A percentile compares a stretch with the other conserved stretches of the same genome.
These are phyloP conservation scores for Talaromyces rugulosus DNA, from an alignment of 2,329 filamentous ascomycete genomes.

Conservation along the genomic window DNA sequence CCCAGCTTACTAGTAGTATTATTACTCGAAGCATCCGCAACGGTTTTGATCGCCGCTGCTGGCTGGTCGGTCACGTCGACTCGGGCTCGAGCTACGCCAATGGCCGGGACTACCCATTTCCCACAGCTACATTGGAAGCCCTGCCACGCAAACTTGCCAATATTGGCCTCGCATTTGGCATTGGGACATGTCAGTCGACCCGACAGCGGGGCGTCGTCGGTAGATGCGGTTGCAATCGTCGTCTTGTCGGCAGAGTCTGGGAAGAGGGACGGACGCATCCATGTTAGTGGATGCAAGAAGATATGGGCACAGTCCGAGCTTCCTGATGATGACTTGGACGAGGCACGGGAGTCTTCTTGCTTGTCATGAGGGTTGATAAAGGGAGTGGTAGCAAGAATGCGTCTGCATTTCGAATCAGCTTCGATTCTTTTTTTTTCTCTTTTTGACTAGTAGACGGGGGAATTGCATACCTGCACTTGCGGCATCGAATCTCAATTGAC, in stretches of 20 bases:
- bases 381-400: conserved; percentile 57
- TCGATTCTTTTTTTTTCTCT: neutral
- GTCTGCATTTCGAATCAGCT: conserved; percentile 34
- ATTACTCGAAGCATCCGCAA: neutral
- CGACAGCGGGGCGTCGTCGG: conserved; percentile 65
- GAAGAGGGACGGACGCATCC: conserved; percentile 82
- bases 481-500: conserved; percentile 69
- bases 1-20: conserved; percentile 19
- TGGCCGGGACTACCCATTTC: conserved; percentile 85
- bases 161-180: conserved; percentile 69
- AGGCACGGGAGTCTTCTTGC: conserved; percentile 19
- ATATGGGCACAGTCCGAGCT: conserved; percentile 68
- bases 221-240: conserved; percentile 1
- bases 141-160: conserved; percentile 95
- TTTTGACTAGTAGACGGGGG: no score
- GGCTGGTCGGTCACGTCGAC: conserved; percentile 64
- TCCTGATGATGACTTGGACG: neutral
- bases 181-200: conserved; percentile 83
- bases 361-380: conserved; percentile 64
- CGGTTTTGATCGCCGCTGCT: neutral
- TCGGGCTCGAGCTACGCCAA: conserved; percentile 75
- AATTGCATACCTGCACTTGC: conserved; percentile 72
- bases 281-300: conserved; percentile 87
- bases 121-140: conserved; percentile 89
- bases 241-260: conserved; percentile 22